Evolutionary conservation across 148 eudicot genomes (phyloP).

Genomic region (Dysphania ambrosioides): DNA sequence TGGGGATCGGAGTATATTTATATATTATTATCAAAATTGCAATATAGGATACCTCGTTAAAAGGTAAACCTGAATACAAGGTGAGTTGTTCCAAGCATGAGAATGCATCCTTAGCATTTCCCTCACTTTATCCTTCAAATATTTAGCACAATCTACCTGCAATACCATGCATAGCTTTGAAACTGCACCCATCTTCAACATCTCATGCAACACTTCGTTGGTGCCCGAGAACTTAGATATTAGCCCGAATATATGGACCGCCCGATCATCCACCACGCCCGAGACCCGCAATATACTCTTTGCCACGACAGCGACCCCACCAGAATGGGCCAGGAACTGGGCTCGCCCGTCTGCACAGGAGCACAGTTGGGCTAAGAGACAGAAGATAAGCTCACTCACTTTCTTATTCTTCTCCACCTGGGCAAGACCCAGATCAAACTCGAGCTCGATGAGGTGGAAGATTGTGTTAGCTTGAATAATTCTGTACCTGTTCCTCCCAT

Average conservation of each 20-base stretch:
- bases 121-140: conserved; percentile 55
- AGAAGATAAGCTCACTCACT: conserved; percentile 40
- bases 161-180: conserved; percentile 63
- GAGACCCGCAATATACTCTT: conserved; percentile 55
- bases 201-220: conserved; percentile 46
- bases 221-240: conserved; percentile 48
- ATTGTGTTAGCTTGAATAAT: conserved; percentile 47
- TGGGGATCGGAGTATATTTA: too few relatives aligned
- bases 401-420: conserved; percentile 35
- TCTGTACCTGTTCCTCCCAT: conserved; percentile 43
- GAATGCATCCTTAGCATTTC: conserved; percentile 61
- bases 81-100: conserved; percentile 60
- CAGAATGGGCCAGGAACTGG: conserved; percentile 47
- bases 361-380: conserved; percentile 55
- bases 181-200: conserved; percentile 66
- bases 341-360: conserved; percentile 67
- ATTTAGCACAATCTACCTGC: conserved; percentile 46
- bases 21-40: conserved; percentile 25
- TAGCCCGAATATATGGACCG: conserved; percentile 37
- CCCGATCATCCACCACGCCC: conserved; percentile 46
- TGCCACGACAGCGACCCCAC: conserved; percentile 44
- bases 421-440: conserved; percentile 16
- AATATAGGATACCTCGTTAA: conserved; percentile 44
- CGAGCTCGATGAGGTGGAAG: conserved; percentile 47
- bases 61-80: conserved; percentile 66